phyloP scores from a whole-genome alignment of 108 stramenopile species.

The Nitzschia sp. region DNA sequence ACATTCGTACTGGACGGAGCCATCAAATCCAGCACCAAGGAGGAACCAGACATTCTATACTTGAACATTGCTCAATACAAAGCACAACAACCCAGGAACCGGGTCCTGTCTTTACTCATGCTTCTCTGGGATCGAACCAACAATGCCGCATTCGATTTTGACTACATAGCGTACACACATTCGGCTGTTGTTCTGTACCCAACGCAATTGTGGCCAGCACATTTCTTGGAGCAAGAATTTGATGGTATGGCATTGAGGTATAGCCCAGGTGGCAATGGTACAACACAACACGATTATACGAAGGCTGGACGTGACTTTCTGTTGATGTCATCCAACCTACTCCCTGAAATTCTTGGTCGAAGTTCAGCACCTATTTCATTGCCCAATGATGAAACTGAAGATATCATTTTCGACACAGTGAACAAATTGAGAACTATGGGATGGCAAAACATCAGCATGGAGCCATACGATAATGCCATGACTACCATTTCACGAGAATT shows the following conservation, averaged over 20 bases:
- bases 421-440: no score
- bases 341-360: not conserved
- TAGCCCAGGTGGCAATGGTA: not conserved
- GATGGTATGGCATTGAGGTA: not conserved
- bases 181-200: slow-evolving; percentile 6
- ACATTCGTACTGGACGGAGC: slow-evolving; percentile 4
- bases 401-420: no score
- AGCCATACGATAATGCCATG: no score
- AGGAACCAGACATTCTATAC: slow-evolving; percentile 4
- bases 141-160: not conserved
- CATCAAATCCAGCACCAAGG: not conserved
- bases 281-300: not conserved
- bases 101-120: not conserved
- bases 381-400: no score
- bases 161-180: slow-evolving; percentile 9
- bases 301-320: not conserved
- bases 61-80: not conserved
- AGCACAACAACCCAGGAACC: slow-evolving; percentile 1
- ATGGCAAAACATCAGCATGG: no score
- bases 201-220: not conserved
- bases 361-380: no score
- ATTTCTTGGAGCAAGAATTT: not conserved
- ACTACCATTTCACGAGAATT: no score
- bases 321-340: not conserved
- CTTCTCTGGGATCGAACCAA: not conserved